Evolutionary conservation across 2,329 filamentous ascomycete species (phyloP).

Genomic region (Curvularia hawaiiensis): DNA sequence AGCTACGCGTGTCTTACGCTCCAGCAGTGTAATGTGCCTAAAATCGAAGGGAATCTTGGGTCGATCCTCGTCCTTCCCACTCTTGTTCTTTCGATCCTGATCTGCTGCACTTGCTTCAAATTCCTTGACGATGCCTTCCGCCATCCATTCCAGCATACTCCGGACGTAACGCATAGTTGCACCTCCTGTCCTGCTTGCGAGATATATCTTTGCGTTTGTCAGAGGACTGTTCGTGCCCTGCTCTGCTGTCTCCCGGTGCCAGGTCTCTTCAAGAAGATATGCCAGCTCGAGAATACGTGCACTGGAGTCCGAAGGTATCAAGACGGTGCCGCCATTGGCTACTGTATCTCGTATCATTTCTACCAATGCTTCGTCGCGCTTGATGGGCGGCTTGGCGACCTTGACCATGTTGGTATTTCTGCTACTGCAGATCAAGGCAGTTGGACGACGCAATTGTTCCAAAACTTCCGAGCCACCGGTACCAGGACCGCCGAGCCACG

Average conservation of each 20-base stretch:
- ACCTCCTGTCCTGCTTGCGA: constrained; percentile 84
- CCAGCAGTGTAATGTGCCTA: constrained; percentile 79
- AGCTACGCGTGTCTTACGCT: constrained; percentile 79
- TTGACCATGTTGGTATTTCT: constrained; percentile 75
- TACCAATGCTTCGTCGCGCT: constrained; percentile 83
- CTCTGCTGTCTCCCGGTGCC: constrained; percentile 56
- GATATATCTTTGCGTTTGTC: constrained; percentile 66
- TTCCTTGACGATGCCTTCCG: constrained; percentile 90
- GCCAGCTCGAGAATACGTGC: constrained; percentile 91
- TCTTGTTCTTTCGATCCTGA: constrained; percentile 40
- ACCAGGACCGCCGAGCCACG: constrained; percentile 85
- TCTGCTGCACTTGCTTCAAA: constrained; percentile 67
- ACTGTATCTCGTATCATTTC: constrained; percentile 81
- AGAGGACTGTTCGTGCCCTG: constrained; percentile 51
- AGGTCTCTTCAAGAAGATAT: constrained; percentile 90
- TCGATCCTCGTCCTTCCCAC: constrained; percentile 54
- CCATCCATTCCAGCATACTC: constrained; percentile 99
- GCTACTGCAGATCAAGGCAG: constrained; percentile 90
- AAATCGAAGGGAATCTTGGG: constrained; percentile 84
- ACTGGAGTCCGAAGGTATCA: constrained; percentile 94
- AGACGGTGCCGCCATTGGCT: constrained; percentile 81
- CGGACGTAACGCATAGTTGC: constrained; percentile 89
- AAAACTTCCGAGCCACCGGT: constrained; percentile 87
- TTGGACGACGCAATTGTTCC: constrained; percentile 90
- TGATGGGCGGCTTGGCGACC: constrained; percentile 74